Conservation (phyloP, 345 rosid genomes). For the Aquilaria yunnanensis region DNA sequence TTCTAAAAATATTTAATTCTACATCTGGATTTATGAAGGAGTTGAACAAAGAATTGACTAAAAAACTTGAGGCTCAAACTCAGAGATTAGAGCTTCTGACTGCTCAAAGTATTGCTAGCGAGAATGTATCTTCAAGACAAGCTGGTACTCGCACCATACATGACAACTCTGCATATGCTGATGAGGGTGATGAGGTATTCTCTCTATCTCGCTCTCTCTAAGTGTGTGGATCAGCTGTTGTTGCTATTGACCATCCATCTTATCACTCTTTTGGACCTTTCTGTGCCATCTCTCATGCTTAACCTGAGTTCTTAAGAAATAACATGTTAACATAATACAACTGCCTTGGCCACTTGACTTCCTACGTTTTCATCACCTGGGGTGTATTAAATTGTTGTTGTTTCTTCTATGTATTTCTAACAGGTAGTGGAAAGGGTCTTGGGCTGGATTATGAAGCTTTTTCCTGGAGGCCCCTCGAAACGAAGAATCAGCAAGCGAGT, state of each 20-base stretch:
- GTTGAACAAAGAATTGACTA: slow-evolving; percentile 72
- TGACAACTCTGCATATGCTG: slow-evolving; percentile 70
- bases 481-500: slow-evolving; percentile 86
- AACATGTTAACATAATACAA: too few species aligned
- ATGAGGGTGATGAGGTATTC: slow-evolving; percentile 98
- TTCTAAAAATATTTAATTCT: too few species aligned
- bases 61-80: slow-evolving; percentile 86
- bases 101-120: slow-evolving; percentile 66
- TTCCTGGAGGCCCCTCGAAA: slow-evolving; percentile 90
- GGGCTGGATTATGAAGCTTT: slow-evolving; percentile 98
- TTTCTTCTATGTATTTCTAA: background rate
- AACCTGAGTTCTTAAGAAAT: too few species aligned
- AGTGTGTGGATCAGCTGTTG: background rate
- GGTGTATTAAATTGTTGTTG: background rate
- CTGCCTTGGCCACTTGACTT: too few species aligned
- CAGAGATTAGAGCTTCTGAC: slow-evolving; percentile 93
- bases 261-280: background rate
- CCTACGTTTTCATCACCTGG: background rate
- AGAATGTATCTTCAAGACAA: slow-evolving; percentile 40
- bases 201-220: slow-evolving; percentile 7
- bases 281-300: background rate
- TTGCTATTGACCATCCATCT: background rate
- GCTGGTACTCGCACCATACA: slow-evolving; percentile 37
- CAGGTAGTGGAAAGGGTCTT: slow-evolving; percentile 98
- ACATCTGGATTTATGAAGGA: slow-evolving; percentile 41